Conservation (phyloP, 2,329 filamentous ascomycete species). For the Sarocladiaceae sp. region DNA sequence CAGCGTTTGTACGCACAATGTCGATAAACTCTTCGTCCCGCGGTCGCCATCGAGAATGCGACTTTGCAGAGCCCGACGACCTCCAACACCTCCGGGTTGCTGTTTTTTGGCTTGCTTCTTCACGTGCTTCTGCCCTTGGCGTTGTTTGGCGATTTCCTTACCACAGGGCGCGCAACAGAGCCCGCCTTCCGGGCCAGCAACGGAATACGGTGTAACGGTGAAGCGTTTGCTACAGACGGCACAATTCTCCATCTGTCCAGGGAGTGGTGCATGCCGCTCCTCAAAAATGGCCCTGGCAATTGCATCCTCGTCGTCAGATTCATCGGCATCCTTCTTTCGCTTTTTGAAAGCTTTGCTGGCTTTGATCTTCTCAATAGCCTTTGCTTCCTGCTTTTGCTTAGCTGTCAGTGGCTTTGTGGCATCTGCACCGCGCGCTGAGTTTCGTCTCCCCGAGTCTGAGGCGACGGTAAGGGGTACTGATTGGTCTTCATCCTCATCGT, state of each 20-base stretch:
- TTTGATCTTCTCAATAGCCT: constrained; percentile 56
- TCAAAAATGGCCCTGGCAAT: constrained; percentile 43
- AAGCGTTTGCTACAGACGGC: constrained; percentile 81
- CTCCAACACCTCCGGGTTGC: constrained; percentile 46
- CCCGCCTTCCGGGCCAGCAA: constrained; percentile 73
- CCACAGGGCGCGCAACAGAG: constrained; percentile 80
- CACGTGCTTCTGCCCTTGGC: constrained; percentile 29
- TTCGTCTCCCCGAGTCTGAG: background rate
- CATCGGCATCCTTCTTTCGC: constrained; percentile 38
- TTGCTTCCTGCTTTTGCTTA: constrained; percentile 42
- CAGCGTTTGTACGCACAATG: constrained; percentile 56
- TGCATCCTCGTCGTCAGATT: constrained; percentile 48
- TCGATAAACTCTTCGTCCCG: constrained; percentile 63
- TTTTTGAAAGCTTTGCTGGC: constrained; percentile 52
- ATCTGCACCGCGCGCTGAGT: constrained; percentile 11
- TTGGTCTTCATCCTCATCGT: constrained; percentile 12
- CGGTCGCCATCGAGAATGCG: constrained; percentile 72
- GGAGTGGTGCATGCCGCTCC: constrained; percentile 47
- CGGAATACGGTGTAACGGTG: constrained; percentile 85
- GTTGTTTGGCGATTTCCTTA: constrained; percentile 63
- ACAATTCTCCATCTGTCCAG: constrained; percentile 85
- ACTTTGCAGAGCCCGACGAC: constrained; percentile 73
- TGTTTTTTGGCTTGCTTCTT: constrained; percentile 38
- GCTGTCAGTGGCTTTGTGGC: constrained; percentile 20
- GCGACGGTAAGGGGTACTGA: background rate